These are phyloP conservation scores for Candida railenensis DNA, from an alignment of 805 yeast genomes.

Conservation along the genomic window DNA sequence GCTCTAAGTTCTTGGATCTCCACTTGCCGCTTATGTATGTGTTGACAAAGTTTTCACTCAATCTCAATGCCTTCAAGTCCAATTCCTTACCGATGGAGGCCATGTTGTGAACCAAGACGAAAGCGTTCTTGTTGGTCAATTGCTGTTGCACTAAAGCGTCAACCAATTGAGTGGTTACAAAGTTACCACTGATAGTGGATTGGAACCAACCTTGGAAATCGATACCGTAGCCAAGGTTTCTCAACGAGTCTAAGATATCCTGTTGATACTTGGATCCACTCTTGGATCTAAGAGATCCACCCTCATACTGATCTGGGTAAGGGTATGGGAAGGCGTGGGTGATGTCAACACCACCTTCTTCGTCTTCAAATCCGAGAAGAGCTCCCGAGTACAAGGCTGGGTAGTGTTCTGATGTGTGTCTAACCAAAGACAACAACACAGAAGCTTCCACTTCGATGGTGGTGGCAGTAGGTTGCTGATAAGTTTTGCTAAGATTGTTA, in stretches of 20 bases:
- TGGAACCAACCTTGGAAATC: conserved; percentile 83
- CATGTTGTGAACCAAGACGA: conserved; percentile 68
- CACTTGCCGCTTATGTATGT: conserved; percentile 59
- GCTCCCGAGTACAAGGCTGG: conserved; percentile 70
- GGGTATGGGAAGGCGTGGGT: conserved; percentile 74
- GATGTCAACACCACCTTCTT: conserved; percentile 46
- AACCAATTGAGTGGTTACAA: conserved; percentile 61
- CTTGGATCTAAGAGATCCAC: conserved; percentile 58
- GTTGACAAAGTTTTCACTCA: conserved; percentile 59
- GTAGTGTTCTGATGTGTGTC: conserved; percentile 63
- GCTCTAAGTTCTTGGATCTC: conserved; percentile 61
- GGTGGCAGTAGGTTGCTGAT: conserved; percentile 36
- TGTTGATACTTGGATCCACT: conserved; percentile 67
- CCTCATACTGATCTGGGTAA: conserved; percentile 59
- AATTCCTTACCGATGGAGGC: conserved; percentile 65
- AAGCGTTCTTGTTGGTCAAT: conserved; percentile 50
- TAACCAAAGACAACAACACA: conserved; percentile 57
- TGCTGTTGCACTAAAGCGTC: conserved; percentile 72
- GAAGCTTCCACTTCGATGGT: conserved; percentile 50
- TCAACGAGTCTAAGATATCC: conserved; percentile 62
- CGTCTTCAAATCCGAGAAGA: conserved; percentile 70
- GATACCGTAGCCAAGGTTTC: conserved; percentile 61
- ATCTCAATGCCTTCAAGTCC: conserved; percentile 65
- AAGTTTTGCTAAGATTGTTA: conserved; percentile 14
- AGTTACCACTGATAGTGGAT: conserved; percentile 66